Conservation (phyloP, 768 basidiomycete species). For the Crucibulum laeve region DNA sequence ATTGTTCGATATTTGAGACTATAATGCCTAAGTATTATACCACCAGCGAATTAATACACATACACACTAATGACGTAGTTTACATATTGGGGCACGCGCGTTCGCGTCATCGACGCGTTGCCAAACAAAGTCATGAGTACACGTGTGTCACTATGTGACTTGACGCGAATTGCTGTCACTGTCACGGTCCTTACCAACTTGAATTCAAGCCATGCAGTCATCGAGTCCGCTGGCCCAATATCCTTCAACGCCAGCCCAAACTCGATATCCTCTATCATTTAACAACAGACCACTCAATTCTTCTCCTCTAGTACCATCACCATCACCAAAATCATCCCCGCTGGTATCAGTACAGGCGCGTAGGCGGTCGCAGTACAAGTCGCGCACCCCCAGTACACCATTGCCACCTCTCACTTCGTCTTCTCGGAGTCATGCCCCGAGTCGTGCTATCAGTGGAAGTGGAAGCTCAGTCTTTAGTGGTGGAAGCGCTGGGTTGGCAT, state of each 20-base stretch:
- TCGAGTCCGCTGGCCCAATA: slow-evolving; percentile 22
- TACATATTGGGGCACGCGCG: no score
- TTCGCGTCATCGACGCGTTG: neutral
- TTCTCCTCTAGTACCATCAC: slow-evolving; percentile 46
- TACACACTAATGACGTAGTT: no score
- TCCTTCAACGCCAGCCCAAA: slow-evolving; percentile 30
- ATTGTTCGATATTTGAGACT: no score
- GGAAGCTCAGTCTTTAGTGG: slow-evolving; percentile 16
- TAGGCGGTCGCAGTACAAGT: slow-evolving; percentile 54
- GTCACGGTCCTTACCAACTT: neutral
- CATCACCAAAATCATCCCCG: slow-evolving; percentile 38
- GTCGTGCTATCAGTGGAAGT: slow-evolving; percentile 10
- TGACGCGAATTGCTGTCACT: neutral
- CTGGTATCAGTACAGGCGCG: slow-evolving; percentile 39
- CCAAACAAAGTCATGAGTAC: neutral
- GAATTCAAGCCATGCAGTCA: slow-evolving; percentile 9
- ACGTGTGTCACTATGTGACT: slow-evolving; percentile 6
- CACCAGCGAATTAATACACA: no score
- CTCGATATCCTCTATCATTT: slow-evolving; percentile 22
- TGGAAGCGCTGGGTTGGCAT: slow-evolving; percentile 5
- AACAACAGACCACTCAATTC: slow-evolving; percentile 36
- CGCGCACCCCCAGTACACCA: slow-evolving; percentile 24
- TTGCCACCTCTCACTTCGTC: slow-evolving; percentile 13
- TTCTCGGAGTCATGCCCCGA: slow-evolving; percentile 4
- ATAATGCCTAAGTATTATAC: no score